Evolutionary conservation across 352 stramenopile genomes (phyloP).

Genomic region (Globisporangium recalcitrans): DNA sequence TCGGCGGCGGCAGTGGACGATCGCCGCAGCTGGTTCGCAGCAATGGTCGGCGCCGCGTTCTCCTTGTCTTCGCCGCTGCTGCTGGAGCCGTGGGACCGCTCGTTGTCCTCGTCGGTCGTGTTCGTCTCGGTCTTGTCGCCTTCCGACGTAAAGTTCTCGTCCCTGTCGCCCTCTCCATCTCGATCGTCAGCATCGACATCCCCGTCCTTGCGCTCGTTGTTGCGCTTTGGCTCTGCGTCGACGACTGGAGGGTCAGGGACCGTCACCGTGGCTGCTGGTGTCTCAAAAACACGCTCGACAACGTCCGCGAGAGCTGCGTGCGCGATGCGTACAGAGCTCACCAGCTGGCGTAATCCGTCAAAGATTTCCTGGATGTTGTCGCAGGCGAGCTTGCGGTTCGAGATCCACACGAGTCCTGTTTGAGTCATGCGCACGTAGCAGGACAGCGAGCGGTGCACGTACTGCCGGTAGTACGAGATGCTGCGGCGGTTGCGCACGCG

Average conservation of each 20-base stretch:
- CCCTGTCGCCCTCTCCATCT: background rate
- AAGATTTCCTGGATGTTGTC: conserved; percentile 67
- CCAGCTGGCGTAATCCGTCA: conserved; percentile 46
- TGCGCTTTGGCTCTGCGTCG: background rate
- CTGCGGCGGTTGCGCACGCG: conserved; percentile 13
- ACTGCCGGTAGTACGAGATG: conserved; percentile 21
- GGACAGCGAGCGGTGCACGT: conserved; percentile 18
- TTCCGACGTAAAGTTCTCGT: conserved; percentile 8
- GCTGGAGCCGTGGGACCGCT: conserved; percentile 14
- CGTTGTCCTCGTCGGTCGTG: conserved; percentile 15
- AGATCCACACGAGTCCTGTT: conserved; percentile 76
- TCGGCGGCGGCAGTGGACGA: background rate
- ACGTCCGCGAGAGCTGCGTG: conserved; percentile 35
- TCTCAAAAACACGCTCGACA: conserved; percentile 22
- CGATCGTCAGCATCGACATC: background rate
- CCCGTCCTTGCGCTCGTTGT: background rate
- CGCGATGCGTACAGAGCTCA: conserved; percentile 43
- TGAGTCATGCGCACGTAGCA: conserved; percentile 46
- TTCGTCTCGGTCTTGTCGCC: conserved; percentile 16
- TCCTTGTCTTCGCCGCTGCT: conserved; percentile 37
- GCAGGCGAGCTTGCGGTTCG: conserved; percentile 65
- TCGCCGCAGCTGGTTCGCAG: background rate
- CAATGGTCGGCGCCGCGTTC: conserved; percentile 17
- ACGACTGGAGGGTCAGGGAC: background rate
- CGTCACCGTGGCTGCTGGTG: conserved; percentile 17